Evolutionary conservation across 2,329 filamentous ascomycete species (phyloP).

Genomic region (Talaromyces sp.): DNA sequence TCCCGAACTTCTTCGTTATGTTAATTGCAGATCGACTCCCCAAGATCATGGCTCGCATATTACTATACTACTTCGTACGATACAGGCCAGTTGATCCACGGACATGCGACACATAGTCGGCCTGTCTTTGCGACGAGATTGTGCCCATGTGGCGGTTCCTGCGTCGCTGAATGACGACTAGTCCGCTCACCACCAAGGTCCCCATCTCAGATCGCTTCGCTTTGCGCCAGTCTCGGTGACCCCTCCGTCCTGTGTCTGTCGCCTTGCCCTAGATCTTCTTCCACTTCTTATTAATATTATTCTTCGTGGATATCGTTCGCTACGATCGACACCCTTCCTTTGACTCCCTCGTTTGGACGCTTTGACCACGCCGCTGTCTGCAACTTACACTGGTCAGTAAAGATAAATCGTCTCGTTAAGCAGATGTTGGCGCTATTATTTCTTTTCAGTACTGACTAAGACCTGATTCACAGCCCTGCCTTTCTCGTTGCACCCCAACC

Average conservation of each 20-base stretch:
- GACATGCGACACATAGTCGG: neutral
- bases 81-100: neutral
- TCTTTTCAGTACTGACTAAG: neutral
- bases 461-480: neutral
- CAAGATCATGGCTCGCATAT: neutral
- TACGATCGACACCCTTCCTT: neutral
- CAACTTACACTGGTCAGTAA: neutral
- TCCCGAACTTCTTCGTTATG: neutral
- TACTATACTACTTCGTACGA: too few species aligned
- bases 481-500: neutral
- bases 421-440: neutral
- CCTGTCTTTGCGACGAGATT: neutral
- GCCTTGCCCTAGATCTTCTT: conserved; percentile 14
- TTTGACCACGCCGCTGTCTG: neutral
- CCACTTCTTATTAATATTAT: neutral
- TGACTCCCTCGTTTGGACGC: neutral
- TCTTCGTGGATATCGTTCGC: neutral
- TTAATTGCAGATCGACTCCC: neutral
- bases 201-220: conserved; percentile 11
- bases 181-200: conserved; percentile 26
- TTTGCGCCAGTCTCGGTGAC: neutral
- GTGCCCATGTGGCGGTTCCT: neutral
- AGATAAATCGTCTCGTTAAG: neutral
- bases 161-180: conserved; percentile 15
- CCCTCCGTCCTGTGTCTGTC: neutral